A percentile compares a stretch with the other conserved stretches of the same genome.
phyloP scores from a whole-genome alignment of 2,329 filamentous ascomycete genomes.

The Trichophyton mentagrophytes region DNA sequence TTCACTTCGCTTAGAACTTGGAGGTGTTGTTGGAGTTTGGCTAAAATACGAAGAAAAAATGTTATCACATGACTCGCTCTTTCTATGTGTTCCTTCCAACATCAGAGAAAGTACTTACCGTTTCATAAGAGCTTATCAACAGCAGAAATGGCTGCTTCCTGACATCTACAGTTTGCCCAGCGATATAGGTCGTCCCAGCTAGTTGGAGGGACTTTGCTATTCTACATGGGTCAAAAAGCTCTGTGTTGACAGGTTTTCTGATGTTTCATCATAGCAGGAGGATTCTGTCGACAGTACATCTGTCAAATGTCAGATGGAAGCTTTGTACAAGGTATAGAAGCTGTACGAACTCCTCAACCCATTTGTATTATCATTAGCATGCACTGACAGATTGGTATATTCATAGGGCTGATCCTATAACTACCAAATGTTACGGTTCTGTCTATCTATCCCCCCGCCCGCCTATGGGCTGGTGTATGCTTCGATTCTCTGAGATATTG shows the following conservation, averaged over 20 bases:
- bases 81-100: no score
- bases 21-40: no score
- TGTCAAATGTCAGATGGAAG: neutral
- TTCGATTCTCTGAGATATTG: neutral
- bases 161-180: no score
- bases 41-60: no score
- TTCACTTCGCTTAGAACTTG: no score
- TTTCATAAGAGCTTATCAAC: no score
- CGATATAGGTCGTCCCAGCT: no score
- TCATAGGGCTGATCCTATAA: neutral
- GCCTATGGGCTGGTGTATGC: neutral
- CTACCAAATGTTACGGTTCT: neutral
- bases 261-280: neutral
- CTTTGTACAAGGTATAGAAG: neutral
- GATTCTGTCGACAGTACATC: neutral
- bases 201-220: no score
- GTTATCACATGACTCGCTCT: no score
- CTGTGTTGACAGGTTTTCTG: neutral
- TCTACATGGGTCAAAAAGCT: no score
- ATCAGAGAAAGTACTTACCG: no score
- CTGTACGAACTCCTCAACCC: neutral
- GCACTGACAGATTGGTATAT: neutral
- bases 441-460: neutral
- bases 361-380: neutral
- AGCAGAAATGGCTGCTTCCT: no score